A percentile compares a stretch with the other conserved stretches of the same genome.
phyloP scores from a whole-genome alignment of 768 basidiomycete species.

The Xerocomellus amylosporus region DNA sequence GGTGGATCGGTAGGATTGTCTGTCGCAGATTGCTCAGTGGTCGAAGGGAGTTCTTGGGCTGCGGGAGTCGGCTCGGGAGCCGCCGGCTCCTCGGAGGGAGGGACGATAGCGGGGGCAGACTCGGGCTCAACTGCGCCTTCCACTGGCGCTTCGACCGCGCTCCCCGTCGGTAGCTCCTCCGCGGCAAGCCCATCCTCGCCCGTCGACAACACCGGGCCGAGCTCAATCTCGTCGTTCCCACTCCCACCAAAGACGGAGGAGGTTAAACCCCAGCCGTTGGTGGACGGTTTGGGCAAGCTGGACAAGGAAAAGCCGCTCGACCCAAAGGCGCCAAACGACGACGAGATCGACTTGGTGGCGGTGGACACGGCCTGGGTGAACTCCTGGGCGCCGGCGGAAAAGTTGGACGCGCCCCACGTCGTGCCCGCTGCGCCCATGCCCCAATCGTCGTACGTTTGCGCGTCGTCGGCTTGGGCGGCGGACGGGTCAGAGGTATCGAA shows the following conservation, averaged over 20 bases:
- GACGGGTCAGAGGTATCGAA: neutral
- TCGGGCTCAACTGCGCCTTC: neutral
- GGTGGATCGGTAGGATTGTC: slow-evolving; percentile 4
- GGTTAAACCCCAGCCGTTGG: neutral
- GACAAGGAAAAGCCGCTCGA: neutral
- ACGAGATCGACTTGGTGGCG: neutral
- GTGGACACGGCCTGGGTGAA: neutral
- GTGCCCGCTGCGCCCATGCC: too few relatives aligned
- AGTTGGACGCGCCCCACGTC: too few relatives aligned
- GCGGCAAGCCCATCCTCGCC: neutral
- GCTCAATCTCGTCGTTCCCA: neutral
- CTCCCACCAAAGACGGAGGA: slow-evolving; percentile 6
- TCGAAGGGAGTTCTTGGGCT: neutral
- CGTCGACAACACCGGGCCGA: neutral
- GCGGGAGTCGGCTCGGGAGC: neutral
- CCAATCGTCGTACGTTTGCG: neutral
- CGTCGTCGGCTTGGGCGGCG: neutral
- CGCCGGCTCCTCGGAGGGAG: neutral
- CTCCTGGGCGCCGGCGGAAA: neutral
- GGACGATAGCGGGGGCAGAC: neutral
- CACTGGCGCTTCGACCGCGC: neutral
- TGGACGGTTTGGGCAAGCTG: neutral
- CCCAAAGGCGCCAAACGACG: slow-evolving; percentile 6
- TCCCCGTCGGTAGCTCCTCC: neutral
- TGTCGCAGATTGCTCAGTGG: slow-evolving; percentile 8